Conservation (phyloP, 176 grass and related monocot species). For the Aechmea fasciata region DNA sequence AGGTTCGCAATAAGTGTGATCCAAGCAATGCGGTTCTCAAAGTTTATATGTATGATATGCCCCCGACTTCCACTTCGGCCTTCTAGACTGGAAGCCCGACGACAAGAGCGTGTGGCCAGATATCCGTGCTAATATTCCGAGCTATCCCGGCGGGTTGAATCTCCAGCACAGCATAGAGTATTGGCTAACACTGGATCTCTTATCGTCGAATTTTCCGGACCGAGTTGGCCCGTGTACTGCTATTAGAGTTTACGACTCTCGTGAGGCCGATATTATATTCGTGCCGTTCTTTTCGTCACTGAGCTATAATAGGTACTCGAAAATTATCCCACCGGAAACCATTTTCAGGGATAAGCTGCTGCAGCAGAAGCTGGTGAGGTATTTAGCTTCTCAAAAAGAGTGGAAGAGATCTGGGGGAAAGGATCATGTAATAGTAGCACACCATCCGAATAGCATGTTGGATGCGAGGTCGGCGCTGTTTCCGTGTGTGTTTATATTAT, state of each 20-base stretch:
- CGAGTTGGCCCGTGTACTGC: constrained; percentile 34
- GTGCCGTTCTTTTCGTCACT: constrained; percentile 89
- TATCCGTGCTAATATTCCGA: constrained; percentile 19
- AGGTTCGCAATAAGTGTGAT: constrained; percentile 28
- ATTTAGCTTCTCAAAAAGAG: constrained; percentile 39
- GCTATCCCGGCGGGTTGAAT: constrained; percentile 81
- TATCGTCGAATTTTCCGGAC: constrained; percentile 47
- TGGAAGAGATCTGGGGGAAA: constrained; percentile 61
- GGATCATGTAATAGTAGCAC: constrained; percentile 74
- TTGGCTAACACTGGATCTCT: constrained; percentile 84
- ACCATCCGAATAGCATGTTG: constrained; percentile 92
- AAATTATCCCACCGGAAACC: constrained; percentile 37
- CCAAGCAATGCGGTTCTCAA: constrained; percentile 31
- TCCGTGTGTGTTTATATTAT: constrained; percentile 60
- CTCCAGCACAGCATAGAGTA: constrained; percentile 93
- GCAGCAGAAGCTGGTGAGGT: constrained; percentile 62
- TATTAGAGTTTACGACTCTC: constrained; percentile 43
- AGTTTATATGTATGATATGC: constrained; percentile 88
- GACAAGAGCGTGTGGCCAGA: constrained; percentile 58
- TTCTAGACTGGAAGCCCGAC: constrained; percentile 50
- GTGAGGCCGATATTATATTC: constrained; percentile 62
- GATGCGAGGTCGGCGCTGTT: constrained; percentile 46
- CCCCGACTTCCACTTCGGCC: constrained; percentile 81
- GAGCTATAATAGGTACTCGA: constrained; percentile 84
- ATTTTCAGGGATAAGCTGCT: constrained; percentile 43